Base-by-base conservation (phyloP, 2,329 filamentous ascomycete species). In the Cladophialophora chaetospira region DNA sequence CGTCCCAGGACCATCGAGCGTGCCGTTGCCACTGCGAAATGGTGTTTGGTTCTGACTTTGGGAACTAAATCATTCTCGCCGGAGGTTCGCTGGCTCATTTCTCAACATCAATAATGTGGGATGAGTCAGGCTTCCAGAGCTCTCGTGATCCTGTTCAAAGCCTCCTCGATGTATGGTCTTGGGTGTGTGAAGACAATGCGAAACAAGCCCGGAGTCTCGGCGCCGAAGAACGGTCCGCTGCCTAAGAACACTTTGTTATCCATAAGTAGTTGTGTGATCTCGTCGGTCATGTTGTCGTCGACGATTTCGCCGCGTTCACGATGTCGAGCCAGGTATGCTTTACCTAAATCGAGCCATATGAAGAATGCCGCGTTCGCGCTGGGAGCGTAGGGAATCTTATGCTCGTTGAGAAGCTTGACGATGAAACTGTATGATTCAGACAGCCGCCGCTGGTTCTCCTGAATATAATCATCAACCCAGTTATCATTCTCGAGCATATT, bases 311-410 rank as follows among this genome's bases (percentile, higher is more conserved):
- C 56, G 17, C 51, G 17, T 9, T 55, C 29, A 3, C 25, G 44
- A 28, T 55, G 38, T 21, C 29, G 26, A 17, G 42, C 35, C n/a
- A 50, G 26, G 19, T 58, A 57, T 23, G 51, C 56, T 64, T 69
- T 69, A 0, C 70, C 70, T 1, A 85, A 63, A 64, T 84, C 74
- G 2, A 82, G 67, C 73, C 77, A 84, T 2, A 85, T 60, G 63
- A 85, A 85, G 63, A 84, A 83, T 0, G 79, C 82, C 0, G 82
- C 82, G 58, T 83, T 84, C 3, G 70, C 73, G 0, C 78, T 78
- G 0, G 72, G 67, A 0, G 75, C 71, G 60, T 81, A 81, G 11
- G 72, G 66, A 3, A 84, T 74, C 1, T 74, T 72, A 5, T 77
- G 69, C 2, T 70, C 66, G 6, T 67, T 62, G 13, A 83, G 68